These are phyloP conservation scores for Strobilomyces echinocephalus DNA, from an alignment of 768 basidiomycete species.

Conservation along the genomic window DNA sequence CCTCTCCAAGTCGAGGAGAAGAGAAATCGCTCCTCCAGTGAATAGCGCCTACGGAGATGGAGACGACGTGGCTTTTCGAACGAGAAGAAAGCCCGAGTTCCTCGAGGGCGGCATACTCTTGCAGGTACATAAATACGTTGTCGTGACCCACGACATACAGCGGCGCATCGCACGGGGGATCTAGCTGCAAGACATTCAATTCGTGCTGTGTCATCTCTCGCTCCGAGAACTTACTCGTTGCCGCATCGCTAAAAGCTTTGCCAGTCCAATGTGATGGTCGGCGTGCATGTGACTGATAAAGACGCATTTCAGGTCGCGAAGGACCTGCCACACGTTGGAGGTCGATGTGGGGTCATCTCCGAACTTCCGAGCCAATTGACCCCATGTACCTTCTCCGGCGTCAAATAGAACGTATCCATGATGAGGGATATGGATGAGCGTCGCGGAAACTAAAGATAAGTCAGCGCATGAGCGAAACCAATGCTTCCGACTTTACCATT, in stretches of 20 bases:
- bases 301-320: constrained; percentile 71
- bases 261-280: constrained; percentile 86
- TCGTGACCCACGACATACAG: constrained; percentile 67
- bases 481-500: constrained; percentile 54
- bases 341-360: constrained; percentile 42
- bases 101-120: constrained; percentile 68
- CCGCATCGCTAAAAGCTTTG: constrained; percentile 68
- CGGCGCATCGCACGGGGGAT: constrained; percentile 55
- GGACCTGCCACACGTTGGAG: constrained; percentile 48
- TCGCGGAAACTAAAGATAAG: constrained; percentile 57
- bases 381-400: constrained; percentile 88
- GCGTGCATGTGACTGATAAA: constrained; percentile 89
- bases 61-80: constrained; percentile 48
- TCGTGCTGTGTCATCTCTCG: background rate
- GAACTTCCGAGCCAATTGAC: constrained; percentile 77
- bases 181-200: constrained; percentile 43
- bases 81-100: constrained; percentile 56
- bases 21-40: constrained; percentile 39
- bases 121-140: constrained; percentile 58
- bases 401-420: constrained; percentile 80
- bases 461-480: background rate
- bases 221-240: constrained; percentile 42
- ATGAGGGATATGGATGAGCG: constrained; percentile 68
- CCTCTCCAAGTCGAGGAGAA: constrained; percentile 1
- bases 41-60: constrained; percentile 51